phyloP scores from a whole-genome alignment of 2,329 filamentous ascomycete genomes.

The Ascosphaera pollenicola region DNA sequence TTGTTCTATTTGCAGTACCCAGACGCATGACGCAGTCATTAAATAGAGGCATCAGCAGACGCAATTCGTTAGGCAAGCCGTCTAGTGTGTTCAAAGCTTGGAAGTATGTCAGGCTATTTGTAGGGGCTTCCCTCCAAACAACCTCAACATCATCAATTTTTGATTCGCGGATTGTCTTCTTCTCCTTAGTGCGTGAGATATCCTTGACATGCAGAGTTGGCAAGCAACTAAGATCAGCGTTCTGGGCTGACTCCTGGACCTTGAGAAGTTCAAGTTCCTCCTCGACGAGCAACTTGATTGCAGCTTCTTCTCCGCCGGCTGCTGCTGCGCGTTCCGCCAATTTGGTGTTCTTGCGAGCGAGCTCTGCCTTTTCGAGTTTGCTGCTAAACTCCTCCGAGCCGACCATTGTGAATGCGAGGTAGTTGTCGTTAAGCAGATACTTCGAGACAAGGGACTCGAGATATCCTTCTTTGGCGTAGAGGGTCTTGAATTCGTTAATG shows the following conservation, averaged over 20 bases:
- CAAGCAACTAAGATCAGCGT: conserved; percentile 66
- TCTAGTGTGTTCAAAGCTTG: conserved; percentile 64
- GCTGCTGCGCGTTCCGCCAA: conserved; percentile 46
- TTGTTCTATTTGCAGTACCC: conserved; percentile 66
- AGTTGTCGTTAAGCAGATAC: conserved; percentile 72
- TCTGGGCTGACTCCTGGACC: conserved; percentile 65
- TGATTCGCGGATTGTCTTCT: conserved; percentile 40
- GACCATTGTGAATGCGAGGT: conserved; percentile 82
- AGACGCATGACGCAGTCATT: conserved; percentile 83
- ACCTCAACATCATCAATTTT: conserved; percentile 42
- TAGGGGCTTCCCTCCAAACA: conserved; percentile 81
- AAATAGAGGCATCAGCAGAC: conserved; percentile 70
- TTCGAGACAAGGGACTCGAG: conserved; percentile 70
- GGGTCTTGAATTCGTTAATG: conserved; percentile 57
- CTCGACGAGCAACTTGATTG: conserved; percentile 47
- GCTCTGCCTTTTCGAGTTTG: conserved; percentile 57
- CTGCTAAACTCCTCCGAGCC: conserved; percentile 56
- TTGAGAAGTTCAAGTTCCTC: conserved; percentile 60
- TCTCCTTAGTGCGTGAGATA: conserved; percentile 59
- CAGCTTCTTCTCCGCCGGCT: conserved; percentile 49
- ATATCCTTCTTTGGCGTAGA: conserved; percentile 55
- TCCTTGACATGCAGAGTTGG: conserved; percentile 77
- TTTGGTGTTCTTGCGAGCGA: conserved; percentile 48
- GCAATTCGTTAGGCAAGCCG: conserved; percentile 61
- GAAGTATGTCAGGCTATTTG: conserved; percentile 93